Conservation (phyloP, 2,329 filamentous ascomycete species). For the Fusarium vanettenii region DNA sequence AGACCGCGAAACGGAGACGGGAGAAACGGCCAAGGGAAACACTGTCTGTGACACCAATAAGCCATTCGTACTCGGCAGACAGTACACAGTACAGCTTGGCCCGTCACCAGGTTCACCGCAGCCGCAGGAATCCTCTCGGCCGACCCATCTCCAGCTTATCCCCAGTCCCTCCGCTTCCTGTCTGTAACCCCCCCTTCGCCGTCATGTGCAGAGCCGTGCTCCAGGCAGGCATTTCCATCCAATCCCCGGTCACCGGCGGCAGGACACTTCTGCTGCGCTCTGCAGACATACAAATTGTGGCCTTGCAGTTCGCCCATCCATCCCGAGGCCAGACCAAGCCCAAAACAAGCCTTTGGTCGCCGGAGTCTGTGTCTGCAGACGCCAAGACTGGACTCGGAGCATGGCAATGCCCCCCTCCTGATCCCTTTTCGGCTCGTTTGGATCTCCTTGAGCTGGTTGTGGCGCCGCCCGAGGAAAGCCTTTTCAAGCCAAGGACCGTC, state of each 20-base stretch:
- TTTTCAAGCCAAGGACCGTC: not conserved
- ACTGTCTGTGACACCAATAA: constrained; percentile 1
- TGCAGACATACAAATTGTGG: not conserved
- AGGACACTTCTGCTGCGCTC: not conserved
- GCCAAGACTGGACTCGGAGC: constrained; percentile 7
- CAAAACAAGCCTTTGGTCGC: constrained; percentile 5
- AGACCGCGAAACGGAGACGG: not conserved
- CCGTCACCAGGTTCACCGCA: constrained; percentile 24
- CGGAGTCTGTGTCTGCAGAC: not conserved
- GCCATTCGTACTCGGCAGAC: constrained; percentile 10
- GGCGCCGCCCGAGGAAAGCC: constrained; percentile 1
- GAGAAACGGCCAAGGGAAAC: constrained; percentile 18
- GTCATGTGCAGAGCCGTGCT: constrained; percentile 13
- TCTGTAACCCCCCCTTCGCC: constrained; percentile 15
- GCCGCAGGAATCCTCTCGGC: constrained; percentile 33
- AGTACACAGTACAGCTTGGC: constrained; percentile 6
- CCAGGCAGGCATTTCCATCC: constrained; percentile 35
- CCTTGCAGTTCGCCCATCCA: not conserved
- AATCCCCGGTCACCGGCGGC: constrained; percentile 29
- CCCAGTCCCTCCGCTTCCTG: constrained; percentile 26
- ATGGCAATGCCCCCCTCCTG: not conserved
- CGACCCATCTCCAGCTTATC: constrained; percentile 31
- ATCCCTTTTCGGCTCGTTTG: constrained; percentile 4
- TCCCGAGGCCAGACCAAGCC: constrained; percentile 7
- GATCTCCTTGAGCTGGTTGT: not conserved